Evolutionary conservation across 768 basidiomycete species (phyloP).

Genomic region (Coprinopsis strossmayeri): DNA sequence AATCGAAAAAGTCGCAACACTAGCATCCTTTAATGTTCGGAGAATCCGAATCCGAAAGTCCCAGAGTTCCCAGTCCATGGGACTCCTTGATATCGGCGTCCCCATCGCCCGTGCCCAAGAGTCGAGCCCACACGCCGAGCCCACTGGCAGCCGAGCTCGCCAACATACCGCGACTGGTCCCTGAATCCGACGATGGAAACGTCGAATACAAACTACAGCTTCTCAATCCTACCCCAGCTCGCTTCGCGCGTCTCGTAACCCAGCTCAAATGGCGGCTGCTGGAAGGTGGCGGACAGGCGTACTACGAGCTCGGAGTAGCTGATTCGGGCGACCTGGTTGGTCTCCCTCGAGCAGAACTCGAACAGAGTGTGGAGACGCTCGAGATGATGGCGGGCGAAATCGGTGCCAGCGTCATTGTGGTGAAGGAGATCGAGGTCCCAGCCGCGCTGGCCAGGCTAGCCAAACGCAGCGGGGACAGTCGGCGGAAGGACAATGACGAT

Average conservation of each 20-base stretch:
- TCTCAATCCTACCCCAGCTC: slow-evolving; percentile 65
- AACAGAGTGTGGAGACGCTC: slow-evolving; percentile 77
- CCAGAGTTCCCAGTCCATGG: slow-evolving; percentile 78
- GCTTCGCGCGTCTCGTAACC: slow-evolving; percentile 81
- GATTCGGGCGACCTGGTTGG: slow-evolving; percentile 88
- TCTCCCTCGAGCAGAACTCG: slow-evolving; percentile 64
- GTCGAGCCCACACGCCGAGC: slow-evolving; percentile 24
- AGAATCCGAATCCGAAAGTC: slow-evolving; percentile 76
- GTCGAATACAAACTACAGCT: slow-evolving; percentile 95
- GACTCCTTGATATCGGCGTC: slow-evolving; percentile 62
- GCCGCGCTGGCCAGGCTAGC: slow-evolving; percentile 38
- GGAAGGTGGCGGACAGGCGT: slow-evolving; percentile 78
- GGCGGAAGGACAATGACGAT: slow-evolving; percentile 20
- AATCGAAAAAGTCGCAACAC: neutral
- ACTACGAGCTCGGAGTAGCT: slow-evolving; percentile 79
- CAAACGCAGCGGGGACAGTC: slow-evolving; percentile 29
- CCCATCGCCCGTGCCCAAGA: slow-evolving; percentile 29
- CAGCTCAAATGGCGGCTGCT: slow-evolving; percentile 94
- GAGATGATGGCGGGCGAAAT: slow-evolving; percentile 94
- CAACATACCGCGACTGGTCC: slow-evolving; percentile 58
- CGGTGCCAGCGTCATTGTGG: slow-evolving; percentile 85
- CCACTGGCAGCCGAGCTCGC: slow-evolving; percentile 23
- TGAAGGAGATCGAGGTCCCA: slow-evolving; percentile 82
- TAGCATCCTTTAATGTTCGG: slow-evolving; percentile 53
- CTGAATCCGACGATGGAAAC: slow-evolving; percentile 81